Conservation (phyloP, 2,329 filamentous ascomycete genomes). For the Fusarium devonianum region DNA sequence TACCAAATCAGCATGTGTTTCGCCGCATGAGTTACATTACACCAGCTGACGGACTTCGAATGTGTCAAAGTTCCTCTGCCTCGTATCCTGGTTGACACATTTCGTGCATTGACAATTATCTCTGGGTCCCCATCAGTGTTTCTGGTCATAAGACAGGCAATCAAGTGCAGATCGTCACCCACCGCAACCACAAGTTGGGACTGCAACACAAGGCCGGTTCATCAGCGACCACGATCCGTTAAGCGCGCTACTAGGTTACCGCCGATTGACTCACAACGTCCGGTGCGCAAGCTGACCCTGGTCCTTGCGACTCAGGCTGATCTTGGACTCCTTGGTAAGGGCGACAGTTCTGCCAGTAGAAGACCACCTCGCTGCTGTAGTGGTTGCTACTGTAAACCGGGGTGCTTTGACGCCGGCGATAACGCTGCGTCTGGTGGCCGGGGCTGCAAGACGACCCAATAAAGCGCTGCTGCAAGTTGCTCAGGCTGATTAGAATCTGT, state of each 20-base stretch:
- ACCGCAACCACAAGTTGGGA: conserved; percentile 43
- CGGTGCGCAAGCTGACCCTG: conserved; percentile 10
- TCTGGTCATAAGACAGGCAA: conserved; percentile 6
- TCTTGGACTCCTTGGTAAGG: conserved; percentile 22
- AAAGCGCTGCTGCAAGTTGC: conserved; percentile 23
- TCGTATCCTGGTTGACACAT: conserved; percentile 53
- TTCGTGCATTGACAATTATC: conserved; percentile 54
- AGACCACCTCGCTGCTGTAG: conserved; percentile 13
- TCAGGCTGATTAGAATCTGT: conserved; percentile 11
- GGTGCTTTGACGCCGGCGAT: conserved; percentile 9
- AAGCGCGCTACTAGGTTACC: conserved; percentile 6
- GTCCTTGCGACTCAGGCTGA: conserved; percentile 21
- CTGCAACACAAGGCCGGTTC: conserved; percentile 21
- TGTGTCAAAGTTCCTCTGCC: conserved; percentile 53
- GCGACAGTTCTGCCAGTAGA: conserved; percentile 20
- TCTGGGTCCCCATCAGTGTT: conserved; percentile 36
- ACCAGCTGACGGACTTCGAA: conserved; percentile 44
- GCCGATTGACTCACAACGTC: conserved; percentile 29
- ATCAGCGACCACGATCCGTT: conserved; percentile 14
- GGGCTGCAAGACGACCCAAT: conserved; percentile 17
- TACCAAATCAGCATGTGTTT: not conserved
- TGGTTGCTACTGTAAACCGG: not conserved
- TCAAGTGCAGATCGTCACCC: conserved; percentile 16
- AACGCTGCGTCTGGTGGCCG: conserved; percentile 6
- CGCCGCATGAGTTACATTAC: not conserved